phyloP scores from a whole-genome alignment of 345 rosid genomes.

The Eucalyptus curtisii region DNA sequence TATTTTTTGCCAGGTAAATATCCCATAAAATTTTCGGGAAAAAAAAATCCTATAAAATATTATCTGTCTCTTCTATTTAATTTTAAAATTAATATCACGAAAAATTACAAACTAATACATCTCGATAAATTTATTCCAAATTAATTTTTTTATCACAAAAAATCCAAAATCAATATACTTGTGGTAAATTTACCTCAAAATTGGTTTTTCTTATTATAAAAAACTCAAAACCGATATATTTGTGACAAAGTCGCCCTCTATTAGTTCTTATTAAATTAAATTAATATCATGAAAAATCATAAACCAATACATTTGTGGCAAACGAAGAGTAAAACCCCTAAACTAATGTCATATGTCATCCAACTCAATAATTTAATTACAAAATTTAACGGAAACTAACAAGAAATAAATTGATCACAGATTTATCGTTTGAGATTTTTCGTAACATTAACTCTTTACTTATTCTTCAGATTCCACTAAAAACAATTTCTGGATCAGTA shows the following conservation, averaged over 20 bases:
- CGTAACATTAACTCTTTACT: rapidly evolving
- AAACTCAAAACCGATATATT: rapidly evolving
- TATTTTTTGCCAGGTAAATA: not conserved
- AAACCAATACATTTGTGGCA: rapidly evolving
- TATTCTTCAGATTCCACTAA: rapidly evolving
- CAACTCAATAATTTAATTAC: no score
- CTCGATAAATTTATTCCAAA: rapidly evolving
- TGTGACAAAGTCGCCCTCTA: rapidly evolving
- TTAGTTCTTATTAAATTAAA: no score
- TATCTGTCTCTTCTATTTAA: rapidly evolving
- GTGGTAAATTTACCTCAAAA: no score
- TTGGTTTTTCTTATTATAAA: no score
- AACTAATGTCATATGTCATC: rapidly evolving
- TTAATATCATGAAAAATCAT: no score
- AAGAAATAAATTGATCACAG: rapidly evolving
- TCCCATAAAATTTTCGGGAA: rapidly evolving
- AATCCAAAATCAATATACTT: rapidly evolving
- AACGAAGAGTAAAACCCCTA: no score
- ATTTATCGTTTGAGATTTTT: no score
- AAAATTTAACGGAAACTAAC: rapidly evolving
- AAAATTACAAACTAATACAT: no score
- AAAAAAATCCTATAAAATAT: no score
- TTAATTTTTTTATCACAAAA: rapidly evolving
- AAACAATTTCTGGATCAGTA: no score
- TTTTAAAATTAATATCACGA: not conserved